Evolutionary conservation across 257 asterid species (phyloP).

Genomic region (Mentha longifolia): DNA sequence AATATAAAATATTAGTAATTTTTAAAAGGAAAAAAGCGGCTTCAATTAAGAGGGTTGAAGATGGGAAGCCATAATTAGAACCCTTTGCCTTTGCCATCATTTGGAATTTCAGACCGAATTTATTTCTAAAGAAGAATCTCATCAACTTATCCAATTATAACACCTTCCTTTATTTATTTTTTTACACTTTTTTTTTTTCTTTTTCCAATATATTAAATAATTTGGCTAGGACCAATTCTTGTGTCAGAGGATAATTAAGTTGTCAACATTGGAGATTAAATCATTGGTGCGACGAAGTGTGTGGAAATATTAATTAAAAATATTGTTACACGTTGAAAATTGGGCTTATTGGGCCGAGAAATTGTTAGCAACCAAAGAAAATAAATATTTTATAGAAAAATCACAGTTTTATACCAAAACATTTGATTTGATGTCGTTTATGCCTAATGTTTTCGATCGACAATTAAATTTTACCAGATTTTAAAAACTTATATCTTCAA

Average conservation of each 20-base stretch:
- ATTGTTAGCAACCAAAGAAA: neutral
- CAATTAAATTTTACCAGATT: too few relatives aligned
- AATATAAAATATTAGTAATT: too few relatives aligned
- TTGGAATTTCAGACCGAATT: constrained; percentile 48
- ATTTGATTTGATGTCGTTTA: too few relatives aligned
- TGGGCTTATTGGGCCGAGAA: neutral
- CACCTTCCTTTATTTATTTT: constrained; percentile 28
- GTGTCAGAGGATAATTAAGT: constrained; percentile 46
- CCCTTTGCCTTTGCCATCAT: constrained; percentile 63
- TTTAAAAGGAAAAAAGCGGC: neutral
- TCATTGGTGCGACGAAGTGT: constrained; percentile 7
- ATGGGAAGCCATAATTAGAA: constrained; percentile 50
- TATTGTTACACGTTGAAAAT: neutral
- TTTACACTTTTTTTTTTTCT: constrained; percentile 23
- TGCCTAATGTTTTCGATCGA: too few relatives aligned
- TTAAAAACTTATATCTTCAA: neutral
- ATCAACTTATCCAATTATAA: constrained; percentile 39
- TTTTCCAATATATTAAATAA: constrained; percentile 26
- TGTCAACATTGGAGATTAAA: constrained; percentile 33
- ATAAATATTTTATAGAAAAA: neutral
- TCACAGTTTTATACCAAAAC: too few relatives aligned
- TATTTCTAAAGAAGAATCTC: constrained; percentile 41
- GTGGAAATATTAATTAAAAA: neutral
- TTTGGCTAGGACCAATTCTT: constrained; percentile 32
- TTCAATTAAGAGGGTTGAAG: constrained; percentile 31